Evolutionary conservation across 148 eudicot genomes (phyloP).

Genomic region (Chenopodium quinoa): DNA sequence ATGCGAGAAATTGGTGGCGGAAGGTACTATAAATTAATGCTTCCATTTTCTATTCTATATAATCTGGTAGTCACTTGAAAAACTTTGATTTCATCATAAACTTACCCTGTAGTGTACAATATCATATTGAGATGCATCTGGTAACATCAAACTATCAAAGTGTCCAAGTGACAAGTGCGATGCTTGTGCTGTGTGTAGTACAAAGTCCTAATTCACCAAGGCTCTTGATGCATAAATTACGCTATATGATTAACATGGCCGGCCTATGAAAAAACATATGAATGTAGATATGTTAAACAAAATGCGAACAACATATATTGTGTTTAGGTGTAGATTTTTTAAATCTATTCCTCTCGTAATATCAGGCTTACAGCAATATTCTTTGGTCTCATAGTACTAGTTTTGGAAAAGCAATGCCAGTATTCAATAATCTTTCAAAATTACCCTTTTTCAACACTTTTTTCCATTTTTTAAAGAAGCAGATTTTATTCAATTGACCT

Average conservation of each 20-base stretch:
- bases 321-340: too few relatives aligned
- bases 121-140: neutral
- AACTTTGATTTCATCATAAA: neutral
- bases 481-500: neutral
- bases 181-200: neutral
- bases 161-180: neutral
- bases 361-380: neutral
- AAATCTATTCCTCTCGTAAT: too few relatives aligned
- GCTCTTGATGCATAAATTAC: neutral
- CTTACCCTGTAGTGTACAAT: neutral
- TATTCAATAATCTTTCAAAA: neutral
- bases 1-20: constrained; percentile 91
- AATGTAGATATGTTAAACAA: too few relatives aligned
- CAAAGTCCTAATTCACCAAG: neutral
- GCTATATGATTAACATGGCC: too few relatives aligned
- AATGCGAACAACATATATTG: too few relatives aligned
- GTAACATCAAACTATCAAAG: neutral
- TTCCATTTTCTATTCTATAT: neutral
- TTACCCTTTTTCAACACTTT: neutral
- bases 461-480: neutral
- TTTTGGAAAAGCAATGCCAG: neutral
- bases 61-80: neutral
- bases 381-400: neutral
- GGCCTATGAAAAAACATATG: too few relatives aligned
- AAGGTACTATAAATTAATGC: constrained; percentile 53